Evolutionary conservation across 2,329 filamentous ascomycete species (phyloP), one percentile per base, ranked within the genome.

Genomic region (Rhexocercosporidium sp.): DNA sequence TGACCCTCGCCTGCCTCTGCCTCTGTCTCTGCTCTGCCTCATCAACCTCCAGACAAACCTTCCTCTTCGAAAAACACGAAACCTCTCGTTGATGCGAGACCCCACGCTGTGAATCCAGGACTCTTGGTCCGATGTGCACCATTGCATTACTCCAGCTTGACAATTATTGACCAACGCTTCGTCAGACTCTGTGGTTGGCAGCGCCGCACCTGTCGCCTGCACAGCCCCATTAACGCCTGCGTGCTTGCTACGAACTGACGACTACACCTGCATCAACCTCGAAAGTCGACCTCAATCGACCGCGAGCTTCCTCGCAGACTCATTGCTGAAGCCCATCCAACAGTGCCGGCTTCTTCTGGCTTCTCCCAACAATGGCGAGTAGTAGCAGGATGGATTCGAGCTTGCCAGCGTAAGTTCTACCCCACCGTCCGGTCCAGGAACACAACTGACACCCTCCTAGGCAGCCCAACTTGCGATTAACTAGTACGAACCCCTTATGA

Each of bases 401-500:
- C 81, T 82, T 88, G 75, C 86, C 88, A 76, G 81, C 84, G 88
- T 90, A 82, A 82, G 88, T 87, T 53, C 51, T 57, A 67, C 64
- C 44, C 59, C 59, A 25, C 62, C 67, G 57, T 71, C 39, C 31
- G 25, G 18, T 39, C 47, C 41, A 70, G 57, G 61, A 68, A 49
- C 53, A 61, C 41, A 47, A 72, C 75, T 75, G 73, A 74, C 73
- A 56, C 61, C 62, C 68, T 68, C 74, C 64, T 54, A 93, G 91
- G 80, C 89, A 91, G 83, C 89, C 93, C 77, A 98, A 97, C 82
- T 85, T 98, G 78, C 90, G 95, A 82, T 89, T 98, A 74, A 97
- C 94, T 76, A 97, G 95, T 97, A 88, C 79, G 88, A 73, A 49
- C 54, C 49, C 63, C 57, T n/a, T 41, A 37, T 22, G 53, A 22